Conservation (phyloP, 306 rosid species). For the Fagus sylvatica region DNA sequence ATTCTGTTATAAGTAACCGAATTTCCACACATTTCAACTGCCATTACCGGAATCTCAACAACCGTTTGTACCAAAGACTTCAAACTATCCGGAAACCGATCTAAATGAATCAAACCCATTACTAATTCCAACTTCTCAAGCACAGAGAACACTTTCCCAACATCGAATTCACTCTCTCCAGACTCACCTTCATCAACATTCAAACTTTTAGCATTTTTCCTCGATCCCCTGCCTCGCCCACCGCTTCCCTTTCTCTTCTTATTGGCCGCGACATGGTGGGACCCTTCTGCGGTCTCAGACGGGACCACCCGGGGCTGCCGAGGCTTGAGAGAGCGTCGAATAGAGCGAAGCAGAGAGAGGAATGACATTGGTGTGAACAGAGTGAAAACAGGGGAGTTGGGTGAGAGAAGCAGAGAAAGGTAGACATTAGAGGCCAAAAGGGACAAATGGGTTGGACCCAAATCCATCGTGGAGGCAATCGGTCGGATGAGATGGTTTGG, state of each 20-base stretch:
- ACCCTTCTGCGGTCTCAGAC: not conserved
- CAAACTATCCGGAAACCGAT: conserved; percentile 77
- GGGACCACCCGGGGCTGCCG: conserved; percentile 3
- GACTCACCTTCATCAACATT: conserved; percentile 5
- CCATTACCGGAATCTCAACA: conserved; percentile 51
- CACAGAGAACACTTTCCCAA: conserved; percentile 44
- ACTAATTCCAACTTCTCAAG: conserved; percentile 60
- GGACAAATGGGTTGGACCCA: conserved; percentile 45
- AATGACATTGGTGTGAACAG: conserved; percentile 80
- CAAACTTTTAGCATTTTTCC: conserved; percentile 16
- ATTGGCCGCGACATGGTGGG: conserved; percentile 17
- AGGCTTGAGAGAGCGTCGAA: conserved; percentile 68
- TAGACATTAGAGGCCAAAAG: conserved; percentile 68
- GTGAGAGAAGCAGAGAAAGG: conserved; percentile 65
- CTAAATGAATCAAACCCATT: conserved; percentile 69
- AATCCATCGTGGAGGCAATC: conserved; percentile 76
- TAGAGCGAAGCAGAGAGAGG: conserved; percentile 81
- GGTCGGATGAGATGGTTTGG: conserved; percentile 52
- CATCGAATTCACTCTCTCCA: conserved; percentile 33
- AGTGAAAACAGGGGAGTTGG: conserved; percentile 81
- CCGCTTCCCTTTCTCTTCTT: conserved; percentile 45
- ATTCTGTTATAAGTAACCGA: conserved; percentile 40
- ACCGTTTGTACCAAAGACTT: conserved; percentile 70
- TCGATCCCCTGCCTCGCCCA: conserved; percentile 25
- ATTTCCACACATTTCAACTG: conserved; percentile 42